phyloP scores from a whole-genome alignment of 2,329 filamentous ascomycete species.

The Fusarium liriodendri region DNA sequence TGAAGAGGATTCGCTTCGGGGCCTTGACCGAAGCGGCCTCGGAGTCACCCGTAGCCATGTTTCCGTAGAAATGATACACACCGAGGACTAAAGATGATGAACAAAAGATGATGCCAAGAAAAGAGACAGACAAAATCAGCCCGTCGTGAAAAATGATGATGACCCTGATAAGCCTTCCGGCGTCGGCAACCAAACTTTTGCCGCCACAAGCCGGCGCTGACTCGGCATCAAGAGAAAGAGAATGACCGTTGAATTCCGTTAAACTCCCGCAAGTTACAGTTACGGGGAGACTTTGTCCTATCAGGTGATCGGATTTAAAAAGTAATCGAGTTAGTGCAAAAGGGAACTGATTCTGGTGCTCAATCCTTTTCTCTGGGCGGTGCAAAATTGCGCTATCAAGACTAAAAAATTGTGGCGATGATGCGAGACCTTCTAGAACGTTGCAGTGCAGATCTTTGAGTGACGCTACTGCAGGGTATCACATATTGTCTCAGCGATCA shows the following conservation, averaged over 20 bases:
- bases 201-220: constrained; percentile 43
- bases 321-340: neutral
- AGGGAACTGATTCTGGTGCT: constrained; percentile 1
- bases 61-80: too few relatives aligned
- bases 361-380: neutral
- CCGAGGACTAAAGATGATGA: too few relatives aligned
- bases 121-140: neutral
- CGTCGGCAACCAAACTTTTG: constrained; percentile 35
- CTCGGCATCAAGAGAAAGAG: constrained; percentile 21
- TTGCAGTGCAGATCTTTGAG: neutral
- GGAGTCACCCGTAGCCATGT: constrained; percentile 36
- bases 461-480: constrained; percentile 17
- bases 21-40: constrained; percentile 17
- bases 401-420: constrained; percentile 29
- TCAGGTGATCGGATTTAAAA: constrained; percentile 26
- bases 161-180: constrained; percentile 21
- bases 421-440: constrained; percentile 8
- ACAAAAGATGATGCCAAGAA: neutral
- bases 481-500: neutral
- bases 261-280: neutral
- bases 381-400: constrained; percentile 16
- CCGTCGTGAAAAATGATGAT: neutral
- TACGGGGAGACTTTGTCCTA: constrained; percentile 4
- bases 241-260: constrained; percentile 1
- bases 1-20: constrained; percentile 75